These are phyloP conservation scores for Yamagishiella unicocca DNA, from an alignment of 139 green algal species.

Conservation along the genomic window DNA sequence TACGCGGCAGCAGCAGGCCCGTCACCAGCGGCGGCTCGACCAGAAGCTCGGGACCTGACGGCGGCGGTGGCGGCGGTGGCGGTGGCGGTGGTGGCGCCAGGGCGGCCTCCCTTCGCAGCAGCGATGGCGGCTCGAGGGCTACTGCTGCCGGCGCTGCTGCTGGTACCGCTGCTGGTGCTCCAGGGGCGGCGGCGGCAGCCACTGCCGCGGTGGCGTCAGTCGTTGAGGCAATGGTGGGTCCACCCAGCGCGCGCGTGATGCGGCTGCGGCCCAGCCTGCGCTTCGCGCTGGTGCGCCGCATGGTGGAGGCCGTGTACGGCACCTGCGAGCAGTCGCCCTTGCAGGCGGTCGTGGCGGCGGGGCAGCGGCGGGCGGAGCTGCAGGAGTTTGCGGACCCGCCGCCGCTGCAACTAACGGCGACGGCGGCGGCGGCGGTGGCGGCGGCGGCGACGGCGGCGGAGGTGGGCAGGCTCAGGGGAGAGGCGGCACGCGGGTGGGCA, in stretches of 20 bases:
- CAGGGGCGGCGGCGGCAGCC: neutral
- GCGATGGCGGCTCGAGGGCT: no score
- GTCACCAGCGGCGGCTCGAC: no score
- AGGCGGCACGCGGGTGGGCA: no score
- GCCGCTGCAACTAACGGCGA: neutral
- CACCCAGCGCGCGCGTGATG: neutral
- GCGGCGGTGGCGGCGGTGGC: no score
- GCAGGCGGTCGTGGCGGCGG: neutral
- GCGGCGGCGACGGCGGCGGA: neutral
- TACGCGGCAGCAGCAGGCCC: neutral
- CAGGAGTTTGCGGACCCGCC: neutral
- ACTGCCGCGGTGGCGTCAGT: neutral
- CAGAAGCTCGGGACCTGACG: no score
- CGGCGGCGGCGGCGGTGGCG: neutral
- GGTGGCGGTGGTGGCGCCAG: no score
- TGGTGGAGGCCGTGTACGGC: slow-evolving; percentile 18
- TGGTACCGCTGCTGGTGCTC: no score
- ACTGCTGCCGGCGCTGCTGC: no score
- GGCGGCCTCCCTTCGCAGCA: no score
- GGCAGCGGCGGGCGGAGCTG: neutral
- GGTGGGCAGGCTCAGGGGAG: no score
- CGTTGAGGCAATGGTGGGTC: neutral
- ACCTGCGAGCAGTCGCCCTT: neutral
- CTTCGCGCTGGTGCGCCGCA: neutral
- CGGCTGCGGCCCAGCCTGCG: neutral